Conservation (phyloP, 2,329 filamentous ascomycete genomes). For the Chaetomium strumarium region DNA sequence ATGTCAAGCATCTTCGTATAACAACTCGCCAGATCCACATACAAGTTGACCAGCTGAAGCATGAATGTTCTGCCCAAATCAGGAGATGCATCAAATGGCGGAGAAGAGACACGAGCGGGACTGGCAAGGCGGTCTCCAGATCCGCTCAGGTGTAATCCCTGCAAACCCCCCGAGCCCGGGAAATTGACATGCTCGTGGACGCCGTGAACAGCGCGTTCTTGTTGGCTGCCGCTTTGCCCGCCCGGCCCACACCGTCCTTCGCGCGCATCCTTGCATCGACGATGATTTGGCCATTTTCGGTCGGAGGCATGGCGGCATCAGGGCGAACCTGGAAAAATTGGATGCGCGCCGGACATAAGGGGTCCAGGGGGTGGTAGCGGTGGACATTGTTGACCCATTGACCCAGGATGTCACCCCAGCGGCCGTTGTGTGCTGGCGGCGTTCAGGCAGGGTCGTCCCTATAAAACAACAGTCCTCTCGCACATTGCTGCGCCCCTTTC, state of each 20-base stretch:
- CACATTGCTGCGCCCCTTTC: constrained; percentile 30
- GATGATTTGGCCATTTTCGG: constrained; percentile 17
- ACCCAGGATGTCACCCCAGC: neutral
- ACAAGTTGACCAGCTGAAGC: too few species aligned
- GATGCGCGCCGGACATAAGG: neutral
- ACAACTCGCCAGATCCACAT: too few species aligned
- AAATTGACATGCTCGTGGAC: constrained; percentile 15
- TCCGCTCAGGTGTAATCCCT: constrained; percentile 12
- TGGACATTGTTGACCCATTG: too few species aligned
- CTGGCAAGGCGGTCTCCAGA: constrained; percentile 6
- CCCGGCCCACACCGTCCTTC: constrained; percentile 23
- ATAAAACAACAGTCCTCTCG: constrained; percentile 43
- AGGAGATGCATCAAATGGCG: neutral
- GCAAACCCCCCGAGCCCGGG: constrained; percentile 7
- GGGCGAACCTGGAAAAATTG: constrained; percentile 9
- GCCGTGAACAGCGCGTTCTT: constrained; percentile 10
- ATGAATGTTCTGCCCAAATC: neutral
- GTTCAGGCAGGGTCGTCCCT: constrained; percentile 21
- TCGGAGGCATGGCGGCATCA: constrained; percentile 4
- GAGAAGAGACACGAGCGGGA: neutral
- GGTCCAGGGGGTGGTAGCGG: neutral
- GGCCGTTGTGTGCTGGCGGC: constrained; percentile 17
- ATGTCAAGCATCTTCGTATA: neutral
- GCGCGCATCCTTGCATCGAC: constrained; percentile 11
- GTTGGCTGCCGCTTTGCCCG: constrained; percentile 13